These are phyloP conservation scores for Sechiopsis laciniata DNA, from an alignment of 306 rosid species.

Conservation along the genomic window DNA sequence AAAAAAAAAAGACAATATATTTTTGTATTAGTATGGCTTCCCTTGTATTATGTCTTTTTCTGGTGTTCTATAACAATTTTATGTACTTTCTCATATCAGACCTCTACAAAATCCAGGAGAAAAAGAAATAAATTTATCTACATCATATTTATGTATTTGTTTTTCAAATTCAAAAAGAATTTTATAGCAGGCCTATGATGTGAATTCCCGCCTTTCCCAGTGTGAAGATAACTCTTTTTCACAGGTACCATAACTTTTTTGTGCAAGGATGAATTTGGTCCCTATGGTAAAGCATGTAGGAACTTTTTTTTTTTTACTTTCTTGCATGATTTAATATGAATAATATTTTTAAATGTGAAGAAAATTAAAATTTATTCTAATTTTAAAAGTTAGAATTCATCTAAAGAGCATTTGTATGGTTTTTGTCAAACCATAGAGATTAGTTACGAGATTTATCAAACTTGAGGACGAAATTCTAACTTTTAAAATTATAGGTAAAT, in stretches of 20 bases:
- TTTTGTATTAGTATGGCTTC: background rate
- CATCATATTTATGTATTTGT: background rate
- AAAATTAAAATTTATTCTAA: too few species aligned
- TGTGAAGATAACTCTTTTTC: background rate
- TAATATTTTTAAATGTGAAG: too few species aligned
- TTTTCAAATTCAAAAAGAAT: background rate
- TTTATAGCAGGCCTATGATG: background rate
- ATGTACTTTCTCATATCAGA: background rate
- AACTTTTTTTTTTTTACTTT: background rate
- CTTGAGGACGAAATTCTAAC: too few species aligned
- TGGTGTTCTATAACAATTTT: background rate
- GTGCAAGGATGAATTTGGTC: background rate
- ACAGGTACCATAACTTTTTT: background rate
- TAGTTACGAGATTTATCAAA: too few species aligned
- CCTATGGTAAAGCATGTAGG: background rate
- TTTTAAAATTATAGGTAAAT: too few species aligned
- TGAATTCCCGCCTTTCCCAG: background rate
- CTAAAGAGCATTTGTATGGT: too few species aligned
- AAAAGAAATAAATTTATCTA: background rate
- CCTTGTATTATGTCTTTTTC: background rate
- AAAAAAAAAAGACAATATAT: background rate
- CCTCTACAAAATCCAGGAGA: background rate
- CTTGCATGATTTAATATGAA: background rate
- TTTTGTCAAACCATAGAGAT: too few species aligned
- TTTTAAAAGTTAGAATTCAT: too few species aligned